A percentile compares a stretch with the other conserved stretches of the same genome.
These are phyloP conservation scores for Microsporum ferrugineum DNA, from an alignment of 2,329 filamentous ascomycete species.

Conservation along the genomic window DNA sequence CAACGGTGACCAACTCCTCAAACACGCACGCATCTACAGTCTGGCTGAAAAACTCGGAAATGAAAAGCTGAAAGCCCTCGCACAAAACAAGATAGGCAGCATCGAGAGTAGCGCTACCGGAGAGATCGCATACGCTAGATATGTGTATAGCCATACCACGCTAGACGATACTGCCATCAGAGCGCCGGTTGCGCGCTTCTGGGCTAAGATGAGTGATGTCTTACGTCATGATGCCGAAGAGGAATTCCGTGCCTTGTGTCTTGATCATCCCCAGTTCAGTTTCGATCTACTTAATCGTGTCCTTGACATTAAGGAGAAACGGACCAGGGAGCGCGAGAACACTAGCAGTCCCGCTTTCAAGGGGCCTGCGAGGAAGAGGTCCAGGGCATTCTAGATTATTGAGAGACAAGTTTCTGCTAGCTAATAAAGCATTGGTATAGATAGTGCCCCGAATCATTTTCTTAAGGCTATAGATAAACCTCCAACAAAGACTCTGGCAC, in stretches of 20 bases:
- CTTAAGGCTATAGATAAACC: no score
- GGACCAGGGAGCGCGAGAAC: slow-evolving; percentile 26
- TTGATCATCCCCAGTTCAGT: slow-evolving; percentile 83
- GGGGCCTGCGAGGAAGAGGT: slow-evolving; percentile 32
- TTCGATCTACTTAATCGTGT: slow-evolving; percentile 70
- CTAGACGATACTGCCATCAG: slow-evolving; percentile 61
- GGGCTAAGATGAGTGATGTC: slow-evolving; percentile 69
- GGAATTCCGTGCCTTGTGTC: slow-evolving; percentile 72
- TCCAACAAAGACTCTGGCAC: no score
- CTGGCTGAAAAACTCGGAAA: slow-evolving; percentile 69
- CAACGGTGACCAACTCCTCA: slow-evolving; percentile 70
- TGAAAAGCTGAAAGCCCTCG: slow-evolving; percentile 57
- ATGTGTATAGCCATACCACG: slow-evolving; percentile 69
- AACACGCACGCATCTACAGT: slow-evolving; percentile 82
- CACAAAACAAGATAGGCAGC: slow-evolving; percentile 83
- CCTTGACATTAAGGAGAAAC: slow-evolving; percentile 36
- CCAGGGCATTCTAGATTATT: slow-evolving; percentile 9
- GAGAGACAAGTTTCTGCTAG: neutral
- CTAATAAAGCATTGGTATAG: no score
- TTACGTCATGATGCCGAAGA: slow-evolving; percentile 74
- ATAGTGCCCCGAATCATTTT: no score
- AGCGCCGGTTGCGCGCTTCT: slow-evolving; percentile 78
- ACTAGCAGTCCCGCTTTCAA: slow-evolving; percentile 23
- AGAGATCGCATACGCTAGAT: slow-evolving; percentile 84
- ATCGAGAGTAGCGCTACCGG: slow-evolving; percentile 78